These are phyloP conservation scores for Lepidium africanum DNA, from an alignment of 345 rosid species.

Conservation along the genomic window DNA sequence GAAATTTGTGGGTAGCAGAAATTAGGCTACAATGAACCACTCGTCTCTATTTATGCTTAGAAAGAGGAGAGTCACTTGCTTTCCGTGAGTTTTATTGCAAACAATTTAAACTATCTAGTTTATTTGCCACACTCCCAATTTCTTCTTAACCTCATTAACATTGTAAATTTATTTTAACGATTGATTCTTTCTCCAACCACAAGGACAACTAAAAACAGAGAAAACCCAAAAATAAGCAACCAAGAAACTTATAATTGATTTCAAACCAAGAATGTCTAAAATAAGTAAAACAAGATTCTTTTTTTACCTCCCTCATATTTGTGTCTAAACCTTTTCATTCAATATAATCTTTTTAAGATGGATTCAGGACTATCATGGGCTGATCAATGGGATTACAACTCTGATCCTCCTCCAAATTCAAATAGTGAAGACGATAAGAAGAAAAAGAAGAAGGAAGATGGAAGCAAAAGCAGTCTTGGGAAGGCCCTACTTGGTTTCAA, in stretches of 20 bases:
- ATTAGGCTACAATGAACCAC: neutral
- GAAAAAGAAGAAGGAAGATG: slow-evolving; percentile 18
- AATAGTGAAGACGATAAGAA: slow-evolving; percentile 18
- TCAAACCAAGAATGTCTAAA: slow-evolving; percentile 6
- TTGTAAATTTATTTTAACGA: no score
- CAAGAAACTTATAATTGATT: neutral
- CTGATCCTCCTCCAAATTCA: slow-evolving; percentile 22
- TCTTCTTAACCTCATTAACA: no score
- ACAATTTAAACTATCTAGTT: neutral
- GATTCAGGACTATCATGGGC: slow-evolving; percentile 28
- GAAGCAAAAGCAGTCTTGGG: slow-evolving; percentile 17
- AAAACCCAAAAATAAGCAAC: slow-evolving; percentile 11
- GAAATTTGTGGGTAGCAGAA: neutral
- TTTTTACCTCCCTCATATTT: slow-evolving; percentile 7
- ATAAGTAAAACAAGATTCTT: neutral
- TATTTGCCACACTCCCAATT: neutral
- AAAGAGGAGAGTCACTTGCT: neutral
- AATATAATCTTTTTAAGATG: neutral
- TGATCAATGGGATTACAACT: slow-evolving; percentile 29
- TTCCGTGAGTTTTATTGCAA: neutral
- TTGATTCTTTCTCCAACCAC: neutral
- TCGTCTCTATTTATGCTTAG: neutral
- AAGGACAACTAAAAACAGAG: slow-evolving; percentile 15
- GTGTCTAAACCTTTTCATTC: neutral
- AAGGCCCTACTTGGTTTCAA: slow-evolving; percentile 21